A percentile compares a stretch with the other conserved stretches of the same genome.
Conservation (phyloP, 108 stramenopile genomes). For the Mayamaea pseudoterrestris region DNA sequence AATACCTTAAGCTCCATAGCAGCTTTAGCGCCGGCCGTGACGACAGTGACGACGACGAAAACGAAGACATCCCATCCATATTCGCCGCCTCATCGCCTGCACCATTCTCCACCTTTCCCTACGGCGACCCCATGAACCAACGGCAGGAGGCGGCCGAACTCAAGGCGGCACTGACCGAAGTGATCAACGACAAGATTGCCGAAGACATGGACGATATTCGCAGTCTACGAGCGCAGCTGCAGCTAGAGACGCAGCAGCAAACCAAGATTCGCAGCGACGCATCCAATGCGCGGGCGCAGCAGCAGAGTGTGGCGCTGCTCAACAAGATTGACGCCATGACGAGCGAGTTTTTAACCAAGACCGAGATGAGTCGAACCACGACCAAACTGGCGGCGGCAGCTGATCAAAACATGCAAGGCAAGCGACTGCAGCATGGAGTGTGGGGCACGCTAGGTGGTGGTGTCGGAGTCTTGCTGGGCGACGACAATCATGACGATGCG, state of each 20-base stretch:
- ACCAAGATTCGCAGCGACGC: not conserved
- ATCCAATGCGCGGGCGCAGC: conserved; percentile 19
- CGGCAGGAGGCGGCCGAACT: conserved; percentile 48
- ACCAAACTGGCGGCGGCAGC: conserved; percentile 47
- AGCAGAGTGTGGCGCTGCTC: conserved; percentile 33
- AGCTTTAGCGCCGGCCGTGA: too few relatives aligned
- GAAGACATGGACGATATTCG: conserved; percentile 51
- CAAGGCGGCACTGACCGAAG: conserved; percentile 26
- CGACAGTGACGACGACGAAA: too few relatives aligned
- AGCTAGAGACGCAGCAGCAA: conserved; percentile 20
- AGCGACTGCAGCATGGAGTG: conserved; percentile 44
- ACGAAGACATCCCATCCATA: too few relatives aligned
- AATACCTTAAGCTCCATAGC: too few relatives aligned
- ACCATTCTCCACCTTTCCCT: too few relatives aligned
- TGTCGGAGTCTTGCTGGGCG: conserved; percentile 21
- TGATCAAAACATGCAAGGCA: conserved; percentile 28
- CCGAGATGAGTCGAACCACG: conserved; percentile 10
- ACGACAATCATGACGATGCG: conserved; percentile 3
- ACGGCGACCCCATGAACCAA: too few relatives aligned
- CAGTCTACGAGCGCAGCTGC: conserved; percentile 23
- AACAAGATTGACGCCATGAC: conserved; percentile 54
- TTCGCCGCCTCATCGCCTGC: too few relatives aligned
- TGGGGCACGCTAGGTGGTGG: conserved; percentile 49
- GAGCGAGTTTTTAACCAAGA: conserved; percentile 32
- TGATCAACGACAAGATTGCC: conserved; percentile 36